Percentiles rank a stretch among this genome's conserved stretches.
Conservation (phyloP, 2,329 filamentous ascomycete genomes). For the Nothomitra cinnamomea region DNA sequence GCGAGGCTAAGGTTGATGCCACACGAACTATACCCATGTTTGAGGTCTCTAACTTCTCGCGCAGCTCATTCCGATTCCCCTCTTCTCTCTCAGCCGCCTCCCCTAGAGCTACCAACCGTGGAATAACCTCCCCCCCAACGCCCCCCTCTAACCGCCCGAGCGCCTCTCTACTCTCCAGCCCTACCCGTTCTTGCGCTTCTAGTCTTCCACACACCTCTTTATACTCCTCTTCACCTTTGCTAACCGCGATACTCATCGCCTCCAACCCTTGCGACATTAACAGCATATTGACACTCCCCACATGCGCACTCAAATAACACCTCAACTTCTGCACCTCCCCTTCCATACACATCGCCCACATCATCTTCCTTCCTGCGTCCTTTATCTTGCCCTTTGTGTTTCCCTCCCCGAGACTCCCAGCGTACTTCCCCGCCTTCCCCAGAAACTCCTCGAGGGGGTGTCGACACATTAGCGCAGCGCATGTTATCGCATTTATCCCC, state of each 20-base stretch:
- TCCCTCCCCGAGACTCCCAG: not conserved
- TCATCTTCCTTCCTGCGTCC: conserved; percentile 6
- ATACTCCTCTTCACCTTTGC: not conserved
- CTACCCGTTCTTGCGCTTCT: not conserved
- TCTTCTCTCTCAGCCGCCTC: not conserved
- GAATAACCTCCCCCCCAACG: not conserved
- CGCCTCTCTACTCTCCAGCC: not conserved
- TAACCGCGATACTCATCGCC: not conserved
- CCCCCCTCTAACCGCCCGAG: not conserved
- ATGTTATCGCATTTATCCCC: conserved; percentile 7
- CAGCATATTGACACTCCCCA: conserved; percentile 8
- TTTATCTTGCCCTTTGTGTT: not conserved
- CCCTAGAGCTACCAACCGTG: not conserved
- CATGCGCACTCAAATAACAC: conserved; percentile 6
- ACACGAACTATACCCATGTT: not conserved
- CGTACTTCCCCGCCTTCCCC: not conserved
- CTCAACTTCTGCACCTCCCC: conserved; percentile 4
- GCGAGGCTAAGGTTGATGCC: not conserved
- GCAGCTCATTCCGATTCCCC: not conserved
- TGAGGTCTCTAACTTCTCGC: not conserved
- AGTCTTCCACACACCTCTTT: not conserved
- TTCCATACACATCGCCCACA: conserved; percentile 5
- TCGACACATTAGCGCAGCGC: conserved; percentile 8
- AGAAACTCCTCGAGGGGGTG: conserved; percentile 8
- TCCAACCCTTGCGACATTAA: conserved; percentile 4